These are phyloP conservation scores for Solanum raphanifolium DNA, from an alignment of 257 asterid species.

Conservation along the genomic window DNA sequence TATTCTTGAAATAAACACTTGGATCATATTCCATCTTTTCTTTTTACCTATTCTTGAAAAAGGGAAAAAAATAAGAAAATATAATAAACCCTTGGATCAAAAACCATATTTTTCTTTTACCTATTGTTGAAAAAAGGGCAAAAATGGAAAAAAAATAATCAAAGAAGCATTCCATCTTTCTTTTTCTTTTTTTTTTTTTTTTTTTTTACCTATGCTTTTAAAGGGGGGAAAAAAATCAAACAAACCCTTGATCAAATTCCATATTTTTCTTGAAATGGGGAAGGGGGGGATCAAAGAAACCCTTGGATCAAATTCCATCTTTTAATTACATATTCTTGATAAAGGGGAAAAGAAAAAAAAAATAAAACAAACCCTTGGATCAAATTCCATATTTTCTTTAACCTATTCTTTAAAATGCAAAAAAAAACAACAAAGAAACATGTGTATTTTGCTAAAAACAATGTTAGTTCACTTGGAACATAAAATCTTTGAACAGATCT, in stretches of 20 bases:
- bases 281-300: too few relatives aligned
- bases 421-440: background rate
- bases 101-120: background rate
- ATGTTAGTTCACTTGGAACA: constrained; percentile 13
- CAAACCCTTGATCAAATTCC: background rate
- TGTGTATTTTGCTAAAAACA: constrained; percentile 26
- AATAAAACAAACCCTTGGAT: background rate
- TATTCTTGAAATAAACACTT: background rate
- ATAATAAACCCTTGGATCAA: background rate
- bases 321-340: too few relatives aligned
- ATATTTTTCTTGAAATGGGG: background rate
- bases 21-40: background rate
- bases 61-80: background rate
- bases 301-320: too few relatives aligned
- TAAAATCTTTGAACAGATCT: constrained; percentile 10
- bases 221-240: background rate
- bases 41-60: background rate
- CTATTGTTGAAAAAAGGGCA: background rate
- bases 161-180: background rate
- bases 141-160: background rate
- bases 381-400: background rate
- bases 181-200: background rate
- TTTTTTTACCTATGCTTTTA: background rate
- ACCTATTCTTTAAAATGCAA: background rate
- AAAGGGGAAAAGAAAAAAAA: too few relatives aligned